Base-by-base conservation (phyloP, 768 basidiomycete genomes). In the Boletus reticulatus region DNA sequence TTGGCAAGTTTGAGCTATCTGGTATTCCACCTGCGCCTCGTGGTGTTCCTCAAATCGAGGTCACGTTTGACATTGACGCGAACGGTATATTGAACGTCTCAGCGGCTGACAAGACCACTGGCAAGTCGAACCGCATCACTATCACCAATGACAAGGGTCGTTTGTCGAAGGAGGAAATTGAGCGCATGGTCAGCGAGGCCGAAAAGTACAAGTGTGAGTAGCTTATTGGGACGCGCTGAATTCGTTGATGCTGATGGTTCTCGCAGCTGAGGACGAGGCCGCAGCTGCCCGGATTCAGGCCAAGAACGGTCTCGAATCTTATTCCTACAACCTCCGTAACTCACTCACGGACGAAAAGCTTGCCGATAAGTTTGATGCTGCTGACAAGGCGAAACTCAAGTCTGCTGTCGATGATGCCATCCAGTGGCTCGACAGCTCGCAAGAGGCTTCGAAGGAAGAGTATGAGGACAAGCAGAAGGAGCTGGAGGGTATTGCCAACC, bases 121-220 rank as follows among this genome's bases (percentile, higher is more conserved):
- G 95, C 64, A 97, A 98, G 78, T 93, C 91, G 52, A 92, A 87
- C 73, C 88, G 90, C 59, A 93, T 93, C 70, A 94, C 92, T 57
- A 94, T 94, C 75, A 94, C 89, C 65, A 94, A 94, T 73, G 94
- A 97, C 80, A 95, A 98, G 80, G 94, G 94, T 43, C 93, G 95
- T 74, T 77, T 98, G 63, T 94, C 91, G 60, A 92, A 96, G 78
- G 95, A 98, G 74, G 95, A 98, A 71, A 98, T 98, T 59, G 95
- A 98, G 73, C 90, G 94, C 71, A 98, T 98, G 95, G 92, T 98
- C 43, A 70, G 73, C 57, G 95, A 97, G 71, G 95, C 95, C 52
- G 94, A 96, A 84, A 85, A 86, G 71, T 95, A 94, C 81, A 93
- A 88, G 76, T 78, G 85, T 82, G 73, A 65, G 82, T 51, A 42